phyloP scores from a whole-genome alignment of 495 filamentous ascomycete genomes.

The Penicillium samsonianum region DNA sequence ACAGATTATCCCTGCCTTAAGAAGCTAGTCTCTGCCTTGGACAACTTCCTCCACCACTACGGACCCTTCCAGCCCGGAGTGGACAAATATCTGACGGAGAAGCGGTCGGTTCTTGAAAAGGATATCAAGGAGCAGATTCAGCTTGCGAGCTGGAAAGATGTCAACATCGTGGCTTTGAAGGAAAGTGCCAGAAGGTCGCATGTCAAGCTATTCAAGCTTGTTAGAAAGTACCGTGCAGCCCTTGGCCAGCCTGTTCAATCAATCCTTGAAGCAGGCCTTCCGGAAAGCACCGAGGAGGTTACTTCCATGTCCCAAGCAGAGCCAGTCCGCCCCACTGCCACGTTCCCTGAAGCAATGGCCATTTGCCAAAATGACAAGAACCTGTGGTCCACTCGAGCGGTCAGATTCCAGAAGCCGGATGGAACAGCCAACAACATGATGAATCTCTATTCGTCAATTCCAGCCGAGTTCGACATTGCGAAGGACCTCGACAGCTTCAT shows the following conservation, averaged over 20 bases:
- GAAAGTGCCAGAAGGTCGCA: slow-evolving; percentile 90
- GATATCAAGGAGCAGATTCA: slow-evolving; percentile 84
- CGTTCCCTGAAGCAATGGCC: slow-evolving; percentile 46
- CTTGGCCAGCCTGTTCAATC: slow-evolving; percentile 69
- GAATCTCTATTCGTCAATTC: slow-evolving; percentile 53
- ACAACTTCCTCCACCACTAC: slow-evolving; percentile 77
- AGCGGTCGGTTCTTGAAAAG: slow-evolving; percentile 71
- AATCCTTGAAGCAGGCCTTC: slow-evolving; percentile 66
- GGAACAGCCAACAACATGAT: slow-evolving; percentile 66
- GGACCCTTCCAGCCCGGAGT: slow-evolving; percentile 65
- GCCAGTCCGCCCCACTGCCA: slow-evolving; percentile 19
- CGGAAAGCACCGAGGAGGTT: slow-evolving; percentile 46
- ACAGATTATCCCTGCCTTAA: slow-evolving; percentile 56
- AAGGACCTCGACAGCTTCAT: slow-evolving; percentile 67
- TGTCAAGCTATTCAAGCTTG: slow-evolving; percentile 84
- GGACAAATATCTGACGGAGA: slow-evolving; percentile 59
- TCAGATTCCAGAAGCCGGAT: slow-evolving; percentile 67
- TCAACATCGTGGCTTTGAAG: slow-evolving; percentile 81
- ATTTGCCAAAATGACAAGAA: slow-evolving; percentile 54
- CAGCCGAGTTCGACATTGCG: slow-evolving; percentile 54
- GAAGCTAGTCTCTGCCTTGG: slow-evolving; percentile 57
- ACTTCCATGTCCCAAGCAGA: slow-evolving; percentile 16
- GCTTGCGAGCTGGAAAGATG: slow-evolving; percentile 94
- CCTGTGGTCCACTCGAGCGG: slow-evolving; percentile 62
- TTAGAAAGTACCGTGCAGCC: slow-evolving; percentile 79